Base-by-base conservation (phyloP, 352 stramenopile genomes). In the Lagenidium sp. region DNA sequence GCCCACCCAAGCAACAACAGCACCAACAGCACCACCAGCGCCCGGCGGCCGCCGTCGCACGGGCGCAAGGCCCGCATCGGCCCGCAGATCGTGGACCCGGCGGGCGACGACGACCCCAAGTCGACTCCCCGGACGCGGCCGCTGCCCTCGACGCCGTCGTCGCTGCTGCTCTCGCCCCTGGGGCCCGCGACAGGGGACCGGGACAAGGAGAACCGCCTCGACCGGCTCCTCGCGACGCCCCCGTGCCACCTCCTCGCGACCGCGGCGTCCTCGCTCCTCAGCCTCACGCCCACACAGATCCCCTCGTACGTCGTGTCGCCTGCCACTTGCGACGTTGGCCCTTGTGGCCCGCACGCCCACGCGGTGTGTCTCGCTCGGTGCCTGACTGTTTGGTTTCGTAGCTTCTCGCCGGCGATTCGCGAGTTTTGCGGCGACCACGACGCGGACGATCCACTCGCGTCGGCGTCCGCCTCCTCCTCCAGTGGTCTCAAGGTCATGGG, bases 261-360 rank as follows among this genome's bases (percentile, higher is more conserved):
- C 8, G 55, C 55, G 23, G 55, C 55, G 36, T 63, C 37, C 15
- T 53, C 55, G 44, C 50, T 63, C 30, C 55, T 63, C 3, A 63
- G 50, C 19, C 46, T 63, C 44, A 63, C 55, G 24, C 55, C 55
- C 29, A 56, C 49, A 2, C 55, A 58, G 34, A 13, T 36, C 10
- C 23, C 21, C 32, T 8, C 8, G 40, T 46, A 39, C 16, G 34
- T 21, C 6, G 12, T n/a, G n/a, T n/a, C n/a, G n/a, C n/a, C n/a
- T n/a, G n/a, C n/a, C n/a, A n/a, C n/a, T 41, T 58, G 12, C 21
- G 11, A 16, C 10, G 6, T 29, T 15, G 13, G 36, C 20, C 15
- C 18, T n/a, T 28, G 15, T 18, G 44, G 41, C 34, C 36, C 35
- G 18, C 28, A 46, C n/a, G 46, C 46, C 26, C 6, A 30, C 18